Base-by-base conservation (phyloP, 164 flowering plant species). In the Sextonia rubra region DNA sequence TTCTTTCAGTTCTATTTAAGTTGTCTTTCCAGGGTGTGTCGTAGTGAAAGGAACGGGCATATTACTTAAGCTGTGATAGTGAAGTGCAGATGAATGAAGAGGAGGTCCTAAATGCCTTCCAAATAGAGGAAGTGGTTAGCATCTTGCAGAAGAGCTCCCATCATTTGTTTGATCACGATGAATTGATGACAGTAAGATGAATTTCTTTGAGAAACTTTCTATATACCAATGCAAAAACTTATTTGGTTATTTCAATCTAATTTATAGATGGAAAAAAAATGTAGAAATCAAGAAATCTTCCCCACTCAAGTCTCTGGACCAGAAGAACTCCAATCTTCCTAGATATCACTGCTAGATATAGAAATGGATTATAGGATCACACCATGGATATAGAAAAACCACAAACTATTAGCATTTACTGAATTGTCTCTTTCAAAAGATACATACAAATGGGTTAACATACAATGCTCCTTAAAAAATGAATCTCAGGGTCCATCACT, bases 131-230 rank as follows among this genome's bases (percentile, higher is more conserved):
- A 75, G 89, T 91, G 56, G 85, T 93, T 60, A 85, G 83, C 69
- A 86, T 92, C 69, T 60, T 93, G 76, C 99, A 95, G 74, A 87
- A 66, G 77, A 88, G 90, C 11, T 83, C 96, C 61, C 98, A 95
- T 81, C 93, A 95, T 76, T 91, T 95, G 22, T 94, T 88, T 79
- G 99, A 95, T 79, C 99, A 98, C 1, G 99, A 95, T 65, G 97
- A 95, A 4, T 71, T 95, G 61, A 75, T 95, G 76, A 91, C 97
- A 74, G 99, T 95, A 86, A 85, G 77, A 56, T 3, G n/a, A 22
- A 37, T 61, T 64, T 47, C 5, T 49, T 58, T 60, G 49, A 47
- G 20, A 1, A n/a, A 60, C 24, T 23, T 55, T 15, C 24, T 61
- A 18, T n/a, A 15, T 70, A 8, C 27, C 32, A 23, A 44, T 25